These are phyloP conservation scores for Bipolaris cookei DNA, from an alignment of 2,329 filamentous ascomycete genomes.

Conservation along the genomic window DNA sequence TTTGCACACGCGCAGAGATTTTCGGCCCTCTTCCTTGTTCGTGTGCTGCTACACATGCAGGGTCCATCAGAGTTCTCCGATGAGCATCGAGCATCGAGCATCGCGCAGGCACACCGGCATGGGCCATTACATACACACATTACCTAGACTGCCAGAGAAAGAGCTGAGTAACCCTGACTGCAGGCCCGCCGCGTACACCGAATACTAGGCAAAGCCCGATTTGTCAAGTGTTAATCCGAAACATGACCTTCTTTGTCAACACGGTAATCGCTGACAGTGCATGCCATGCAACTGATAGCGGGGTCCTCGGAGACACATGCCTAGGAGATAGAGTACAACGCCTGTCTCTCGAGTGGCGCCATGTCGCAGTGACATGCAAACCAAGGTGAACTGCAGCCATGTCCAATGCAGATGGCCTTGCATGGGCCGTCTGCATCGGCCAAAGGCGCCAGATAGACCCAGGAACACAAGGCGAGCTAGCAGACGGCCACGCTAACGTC, in stretches of 20 bases:
- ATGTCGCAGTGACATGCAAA: not conserved
- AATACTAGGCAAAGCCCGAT: not conserved
- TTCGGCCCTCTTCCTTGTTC: conserved; percentile 15
- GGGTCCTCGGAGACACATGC: conserved; percentile 1
- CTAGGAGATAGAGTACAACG: not conserved
- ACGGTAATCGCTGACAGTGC: conserved; percentile 37
- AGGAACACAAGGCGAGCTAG: conserved; percentile 7
- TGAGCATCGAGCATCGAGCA: conserved; percentile 1
- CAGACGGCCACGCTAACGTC: conserved; percentile 18
- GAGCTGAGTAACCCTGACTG: conserved; percentile 25
- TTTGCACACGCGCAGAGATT: conserved; percentile 20
- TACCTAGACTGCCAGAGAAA: conserved; percentile 3
- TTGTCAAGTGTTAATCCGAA: not conserved
- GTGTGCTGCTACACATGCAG: conserved; percentile 16
- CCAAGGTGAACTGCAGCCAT: not conserved
- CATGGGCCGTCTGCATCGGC: not conserved
- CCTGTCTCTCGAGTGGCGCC: not conserved
- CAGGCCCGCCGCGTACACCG: not conserved
- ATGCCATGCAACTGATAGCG: conserved; percentile 18
- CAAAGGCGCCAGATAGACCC: conserved; percentile 1
- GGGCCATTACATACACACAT: not conserved
- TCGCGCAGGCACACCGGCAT: not conserved
- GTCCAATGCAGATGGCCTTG: not conserved
- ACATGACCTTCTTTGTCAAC: conserved; percentile 29
- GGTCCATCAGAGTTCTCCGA: conserved; percentile 11